Evolutionary conservation across 2,329 filamentous ascomycete genomes (phyloP), one percentile per base, ranked within the genome.

Genomic region (Paecilomyces sp.): DNA sequence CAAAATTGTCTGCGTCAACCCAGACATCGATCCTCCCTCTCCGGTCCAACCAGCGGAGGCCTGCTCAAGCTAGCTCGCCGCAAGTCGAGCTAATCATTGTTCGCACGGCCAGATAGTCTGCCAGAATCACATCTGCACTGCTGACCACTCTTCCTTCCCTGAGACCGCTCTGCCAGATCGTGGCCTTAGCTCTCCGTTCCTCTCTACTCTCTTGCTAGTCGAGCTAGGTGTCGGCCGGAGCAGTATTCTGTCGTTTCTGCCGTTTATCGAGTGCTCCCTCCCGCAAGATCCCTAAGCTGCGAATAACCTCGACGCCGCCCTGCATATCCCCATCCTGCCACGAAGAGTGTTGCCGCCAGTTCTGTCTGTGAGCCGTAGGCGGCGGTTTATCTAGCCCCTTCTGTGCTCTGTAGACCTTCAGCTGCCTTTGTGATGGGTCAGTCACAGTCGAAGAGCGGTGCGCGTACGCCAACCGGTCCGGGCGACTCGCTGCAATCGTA

Each of bases 401-500:
- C 60, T 60, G 64, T 68, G 68, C 70, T 70, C 71, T 68, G 69
- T 69, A 71, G 64, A 41, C 24, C 22, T 22, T 13, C n/a, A 18
- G 22, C 6, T n/a, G 66, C 63, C 68, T 70, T 70, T 68, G 73
- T 65, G 61, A 80, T 81, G 79, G 79, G 79, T 70, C 78, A 81
- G 71, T 77, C 79, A 70, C 79, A 80, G 72, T 81, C 79, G 66
- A 81, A 81, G 70, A 77, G 78, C 67, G 62, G 41, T 47, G 7
- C 41, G 15, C 41, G 41, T 47, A 47, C 60, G 24, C 79, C 77
- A 61, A 83, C 84, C 70, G 83, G 81, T 67, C 80, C 81, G 57
- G 75, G 76, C 64, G 85, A 89, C 41, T 81, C 84, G 62, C 80
- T 97, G 61, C 88, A 91, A 74, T 90, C 91, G 31, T 96, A 94